Percentiles rank a stretch among this genome's conserved stretches.
These are phyloP conservation scores for Pichia nakasei DNA, from an alignment of 805 yeast species.

Conservation along the genomic window DNA sequence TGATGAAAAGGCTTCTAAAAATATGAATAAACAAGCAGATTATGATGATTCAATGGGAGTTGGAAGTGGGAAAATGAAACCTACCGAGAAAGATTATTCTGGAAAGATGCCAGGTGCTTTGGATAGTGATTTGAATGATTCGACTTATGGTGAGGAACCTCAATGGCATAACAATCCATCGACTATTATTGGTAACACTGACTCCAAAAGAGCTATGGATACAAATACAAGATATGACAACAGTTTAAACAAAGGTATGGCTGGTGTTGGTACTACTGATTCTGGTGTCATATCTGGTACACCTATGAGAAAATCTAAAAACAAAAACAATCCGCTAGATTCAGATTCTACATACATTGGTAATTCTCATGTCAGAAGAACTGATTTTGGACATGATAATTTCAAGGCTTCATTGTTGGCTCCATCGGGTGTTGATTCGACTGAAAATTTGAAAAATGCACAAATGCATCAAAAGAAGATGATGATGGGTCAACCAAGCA, in stretches of 20 bases:
- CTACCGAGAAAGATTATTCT: not conserved
- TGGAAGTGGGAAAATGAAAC: not conserved
- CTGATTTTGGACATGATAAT: not conserved
- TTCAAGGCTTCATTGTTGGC: not conserved
- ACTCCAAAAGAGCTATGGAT: not conserved
- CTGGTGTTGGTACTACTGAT: not conserved
- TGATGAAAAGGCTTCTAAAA: not conserved
- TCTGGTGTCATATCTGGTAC: not conserved
- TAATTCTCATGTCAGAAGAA: not conserved
- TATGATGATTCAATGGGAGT: not conserved
- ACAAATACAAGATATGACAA: not conserved
- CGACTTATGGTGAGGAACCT: not conserved
- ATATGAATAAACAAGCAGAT: too few species aligned
- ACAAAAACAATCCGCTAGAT: not conserved
- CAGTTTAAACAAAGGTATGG: not conserved
- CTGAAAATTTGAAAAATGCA: not conserved
- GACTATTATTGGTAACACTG: not conserved
- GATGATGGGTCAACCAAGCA: not conserved
- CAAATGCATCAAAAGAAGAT: not conserved
- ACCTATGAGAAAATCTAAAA: not conserved
- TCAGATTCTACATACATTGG: not conserved
- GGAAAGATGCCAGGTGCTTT: not conserved
- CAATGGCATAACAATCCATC: not conserved
- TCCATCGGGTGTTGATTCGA: not conserved
- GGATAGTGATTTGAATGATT: not conserved